Conservation (phyloP, 805 yeast genomes). For the Diddensiella transvaalensis region DNA sequence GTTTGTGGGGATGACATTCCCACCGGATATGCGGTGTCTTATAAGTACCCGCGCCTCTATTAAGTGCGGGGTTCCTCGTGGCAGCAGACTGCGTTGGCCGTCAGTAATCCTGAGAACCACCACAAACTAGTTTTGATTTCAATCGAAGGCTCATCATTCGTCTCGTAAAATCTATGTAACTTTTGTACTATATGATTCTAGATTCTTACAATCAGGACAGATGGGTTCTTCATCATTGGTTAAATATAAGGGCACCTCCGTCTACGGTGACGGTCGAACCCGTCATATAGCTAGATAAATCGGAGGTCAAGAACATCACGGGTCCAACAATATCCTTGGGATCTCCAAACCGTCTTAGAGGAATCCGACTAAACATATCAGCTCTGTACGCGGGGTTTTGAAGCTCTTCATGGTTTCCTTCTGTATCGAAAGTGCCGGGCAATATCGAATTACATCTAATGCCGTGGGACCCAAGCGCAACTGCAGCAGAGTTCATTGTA, state of each 20-base stretch:
- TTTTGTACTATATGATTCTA: too few species aligned
- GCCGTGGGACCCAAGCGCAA: conserved; percentile 14
- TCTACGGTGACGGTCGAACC: conserved; percentile 16
- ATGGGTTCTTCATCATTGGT: too few species aligned
- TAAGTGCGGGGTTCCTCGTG: neutral
- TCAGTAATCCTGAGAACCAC: too few species aligned
- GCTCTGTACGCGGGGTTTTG: conserved; percentile 33
- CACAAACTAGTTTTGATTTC: too few species aligned
- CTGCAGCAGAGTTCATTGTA: conserved; percentile 19
- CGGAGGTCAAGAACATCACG: conserved; percentile 24
- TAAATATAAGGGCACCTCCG: conserved; percentile 32
- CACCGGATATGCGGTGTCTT: neutral
- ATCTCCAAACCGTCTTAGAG: conserved; percentile 23
- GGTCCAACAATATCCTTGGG: conserved; percentile 27
- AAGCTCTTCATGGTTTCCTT: conserved; percentile 29
- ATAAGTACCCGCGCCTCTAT: too few species aligned
- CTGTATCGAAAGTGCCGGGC: conserved; percentile 20
- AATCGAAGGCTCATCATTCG: too few species aligned
- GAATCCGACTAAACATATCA: conserved; percentile 35
- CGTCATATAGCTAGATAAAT: conserved; percentile 15
- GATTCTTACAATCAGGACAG: too few species aligned
- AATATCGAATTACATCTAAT: conserved; percentile 19
- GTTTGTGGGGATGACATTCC: neutral
- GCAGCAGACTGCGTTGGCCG: too few species aligned
- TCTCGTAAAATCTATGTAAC: too few species aligned